Conservation (phyloP, 2,329 filamentous ascomycete genomes). For the Aspergillus thermomutatus region DNA sequence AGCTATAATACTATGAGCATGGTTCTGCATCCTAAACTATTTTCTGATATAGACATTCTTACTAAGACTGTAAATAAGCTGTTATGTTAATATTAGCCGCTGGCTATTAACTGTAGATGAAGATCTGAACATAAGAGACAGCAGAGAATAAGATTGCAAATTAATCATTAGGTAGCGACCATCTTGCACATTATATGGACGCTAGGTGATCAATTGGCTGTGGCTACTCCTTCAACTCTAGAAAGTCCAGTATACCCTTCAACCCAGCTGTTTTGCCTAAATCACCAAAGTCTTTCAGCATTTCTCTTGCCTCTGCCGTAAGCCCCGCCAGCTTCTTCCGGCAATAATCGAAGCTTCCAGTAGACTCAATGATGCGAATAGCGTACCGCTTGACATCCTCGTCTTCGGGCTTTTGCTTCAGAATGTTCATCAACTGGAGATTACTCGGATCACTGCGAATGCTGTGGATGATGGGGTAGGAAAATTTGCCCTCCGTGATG, state of each 20-base stretch:
- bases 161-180: too few species aligned
- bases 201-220: neutral
- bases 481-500: constrained; percentile 92
- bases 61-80: neutral
- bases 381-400: constrained; percentile 84
- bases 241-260: constrained; percentile 1
- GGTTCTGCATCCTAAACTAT: neutral
- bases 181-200: too few species aligned
- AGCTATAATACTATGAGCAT: neutral
- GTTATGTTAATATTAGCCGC: too few species aligned
- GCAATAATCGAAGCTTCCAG: constrained; percentile 76
- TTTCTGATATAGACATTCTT: neutral
- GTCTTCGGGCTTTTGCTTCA: constrained; percentile 79
- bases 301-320: constrained; percentile 1
- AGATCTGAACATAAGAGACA: too few species aligned
- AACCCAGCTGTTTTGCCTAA: neutral
- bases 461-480: constrained; percentile 86
- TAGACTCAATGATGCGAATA: constrained; percentile 78
- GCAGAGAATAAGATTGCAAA: too few species aligned
- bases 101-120: too few species aligned
- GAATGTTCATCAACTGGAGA: constrained; percentile 77
- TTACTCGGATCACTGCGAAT: constrained; percentile 59
- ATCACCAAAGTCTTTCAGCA: neutral
- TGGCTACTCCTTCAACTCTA: constrained; percentile 1
- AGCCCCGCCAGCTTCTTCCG: neutral